These are phyloP conservation scores for Colletotrichum caudatum DNA, from an alignment of 2,329 filamentous ascomycete species.

Conservation along the genomic window DNA sequence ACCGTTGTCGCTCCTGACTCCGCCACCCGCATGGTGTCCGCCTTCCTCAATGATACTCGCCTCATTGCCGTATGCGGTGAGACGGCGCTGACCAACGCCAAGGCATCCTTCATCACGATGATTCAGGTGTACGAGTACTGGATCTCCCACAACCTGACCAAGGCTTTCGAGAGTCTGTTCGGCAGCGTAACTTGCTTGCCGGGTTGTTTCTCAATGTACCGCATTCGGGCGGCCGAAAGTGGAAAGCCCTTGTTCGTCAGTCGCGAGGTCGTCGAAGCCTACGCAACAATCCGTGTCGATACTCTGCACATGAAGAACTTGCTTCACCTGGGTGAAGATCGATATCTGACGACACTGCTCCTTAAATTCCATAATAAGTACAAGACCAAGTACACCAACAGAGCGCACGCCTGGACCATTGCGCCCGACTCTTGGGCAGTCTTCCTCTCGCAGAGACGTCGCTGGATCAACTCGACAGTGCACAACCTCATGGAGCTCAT, in stretches of 20 bases:
- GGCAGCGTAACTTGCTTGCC: slow-evolving; percentile 97
- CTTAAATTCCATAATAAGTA: slow-evolving; percentile 93
- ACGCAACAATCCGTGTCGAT: slow-evolving; percentile 94
- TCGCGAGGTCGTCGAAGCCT: slow-evolving; percentile 87
- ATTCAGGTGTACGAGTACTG: slow-evolving; percentile 99
- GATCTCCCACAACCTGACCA: slow-evolving; percentile 96
- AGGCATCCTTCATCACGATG: slow-evolving; percentile 95
- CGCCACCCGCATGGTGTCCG: slow-evolving; percentile 89
- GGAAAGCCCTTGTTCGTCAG: slow-evolving; percentile 98
- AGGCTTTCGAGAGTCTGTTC: slow-evolving; percentile 97
- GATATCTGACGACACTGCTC: slow-evolving; percentile 93
- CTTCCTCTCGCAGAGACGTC: slow-evolving; percentile 97
- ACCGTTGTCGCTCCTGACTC: slow-evolving; percentile 93
- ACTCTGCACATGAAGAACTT: slow-evolving; percentile 99
- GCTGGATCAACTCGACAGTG: slow-evolving; percentile 99
- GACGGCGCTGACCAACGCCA: slow-evolving; percentile 92
- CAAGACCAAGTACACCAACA: slow-evolving; percentile 98
- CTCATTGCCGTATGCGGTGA: slow-evolving; percentile 97
- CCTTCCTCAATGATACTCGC: slow-evolving; percentile 91
- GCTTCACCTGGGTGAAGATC: slow-evolving; percentile 95
- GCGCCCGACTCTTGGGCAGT: slow-evolving; percentile 94
- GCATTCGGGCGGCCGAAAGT: slow-evolving; percentile 91
- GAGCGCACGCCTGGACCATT: slow-evolving; percentile 95
- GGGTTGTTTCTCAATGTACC: slow-evolving; percentile 99
- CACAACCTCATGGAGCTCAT: slow-evolving; percentile 98